These are phyloP conservation scores for Alternaria sp. DNA, from an alignment of 2,329 filamentous ascomycete species.

Conservation along the genomic window DNA sequence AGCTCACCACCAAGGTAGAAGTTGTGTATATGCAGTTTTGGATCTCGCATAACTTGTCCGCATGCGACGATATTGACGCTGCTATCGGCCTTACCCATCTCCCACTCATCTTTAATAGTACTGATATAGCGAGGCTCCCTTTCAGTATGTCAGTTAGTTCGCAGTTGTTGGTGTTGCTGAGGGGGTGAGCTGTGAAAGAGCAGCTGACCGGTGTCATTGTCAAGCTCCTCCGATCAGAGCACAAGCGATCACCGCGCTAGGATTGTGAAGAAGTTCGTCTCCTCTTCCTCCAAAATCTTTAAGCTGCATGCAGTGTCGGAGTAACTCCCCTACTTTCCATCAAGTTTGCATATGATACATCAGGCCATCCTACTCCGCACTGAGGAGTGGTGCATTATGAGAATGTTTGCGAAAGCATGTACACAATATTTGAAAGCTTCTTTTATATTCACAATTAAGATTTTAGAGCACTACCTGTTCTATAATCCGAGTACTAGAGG, in stretches of 20 bases:
- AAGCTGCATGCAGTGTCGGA: not conserved
- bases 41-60: too few species aligned
- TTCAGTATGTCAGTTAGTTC: too few species aligned
- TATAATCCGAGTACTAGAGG: not conserved
- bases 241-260: not conserved
- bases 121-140: too few species aligned
- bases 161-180: too few species aligned
- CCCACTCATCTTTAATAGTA: too few species aligned
- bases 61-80: too few species aligned
- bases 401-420: not conserved
- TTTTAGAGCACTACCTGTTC: not conserved
- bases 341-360: not conserved
- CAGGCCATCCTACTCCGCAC: not conserved
- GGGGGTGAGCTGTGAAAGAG: too few species aligned
- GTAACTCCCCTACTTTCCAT: not conserved
- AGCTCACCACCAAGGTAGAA: too few species aligned
- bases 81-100: too few species aligned
- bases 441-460: not conserved
- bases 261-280: not conserved
- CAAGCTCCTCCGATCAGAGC: not conserved
- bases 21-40: too few species aligned
- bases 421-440: not conserved
- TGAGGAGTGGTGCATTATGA: not conserved
- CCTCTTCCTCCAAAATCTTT: not conserved
- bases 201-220: not conserved